These are phyloP conservation scores for Gloeophyllum trabeum DNA, from an alignment of 768 basidiomycete genomes.

Conservation along the genomic window DNA sequence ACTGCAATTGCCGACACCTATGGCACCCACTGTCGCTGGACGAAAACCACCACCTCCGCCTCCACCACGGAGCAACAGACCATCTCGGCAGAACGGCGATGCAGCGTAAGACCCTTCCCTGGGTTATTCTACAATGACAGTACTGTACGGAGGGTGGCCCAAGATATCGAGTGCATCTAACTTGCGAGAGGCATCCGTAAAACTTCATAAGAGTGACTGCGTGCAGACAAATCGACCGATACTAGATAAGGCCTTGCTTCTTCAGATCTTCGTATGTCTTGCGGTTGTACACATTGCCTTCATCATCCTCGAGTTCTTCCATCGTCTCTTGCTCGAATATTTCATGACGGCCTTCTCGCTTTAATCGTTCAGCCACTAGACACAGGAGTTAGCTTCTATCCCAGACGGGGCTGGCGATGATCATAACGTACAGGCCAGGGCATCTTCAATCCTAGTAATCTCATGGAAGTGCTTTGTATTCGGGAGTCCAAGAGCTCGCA, in stretches of 20 bases:
- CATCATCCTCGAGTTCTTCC: conserved; percentile 97
- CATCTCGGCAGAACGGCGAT: neutral
- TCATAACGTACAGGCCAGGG: conserved; percentile 69
- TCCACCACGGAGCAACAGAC: conserved; percentile 8
- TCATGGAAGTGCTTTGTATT: conserved; percentile 99
- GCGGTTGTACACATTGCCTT: conserved; percentile 96
- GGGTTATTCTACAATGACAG: neutral
- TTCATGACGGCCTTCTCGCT: conserved; percentile 92
- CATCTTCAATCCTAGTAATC: conserved; percentile 95
- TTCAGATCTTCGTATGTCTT: conserved; percentile 98
- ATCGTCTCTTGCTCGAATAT: conserved; percentile 90
- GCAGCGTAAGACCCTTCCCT: too few relatives aligned
- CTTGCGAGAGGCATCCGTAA: too few relatives aligned
- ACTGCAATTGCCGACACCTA: conserved; percentile 56
- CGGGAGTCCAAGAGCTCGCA: conserved; percentile 93
- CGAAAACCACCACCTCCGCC: conserved; percentile 18
- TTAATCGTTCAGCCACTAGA: conserved; percentile 94
- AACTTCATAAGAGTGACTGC: too few relatives aligned
- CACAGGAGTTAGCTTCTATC: too few relatives aligned
- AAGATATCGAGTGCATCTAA: too few relatives aligned
- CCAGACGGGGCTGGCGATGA: too few relatives aligned
- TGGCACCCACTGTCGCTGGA: conserved; percentile 24
- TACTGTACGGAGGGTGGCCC: too few relatives aligned
- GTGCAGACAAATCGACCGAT: too few relatives aligned
- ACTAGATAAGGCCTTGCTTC: conserved; percentile 83